A percentile compares a stretch with the other conserved stretches of the same genome.
Evolutionary conservation across 306 rosid species (phyloP).

Genomic region (Biancaea sappan): DNA sequence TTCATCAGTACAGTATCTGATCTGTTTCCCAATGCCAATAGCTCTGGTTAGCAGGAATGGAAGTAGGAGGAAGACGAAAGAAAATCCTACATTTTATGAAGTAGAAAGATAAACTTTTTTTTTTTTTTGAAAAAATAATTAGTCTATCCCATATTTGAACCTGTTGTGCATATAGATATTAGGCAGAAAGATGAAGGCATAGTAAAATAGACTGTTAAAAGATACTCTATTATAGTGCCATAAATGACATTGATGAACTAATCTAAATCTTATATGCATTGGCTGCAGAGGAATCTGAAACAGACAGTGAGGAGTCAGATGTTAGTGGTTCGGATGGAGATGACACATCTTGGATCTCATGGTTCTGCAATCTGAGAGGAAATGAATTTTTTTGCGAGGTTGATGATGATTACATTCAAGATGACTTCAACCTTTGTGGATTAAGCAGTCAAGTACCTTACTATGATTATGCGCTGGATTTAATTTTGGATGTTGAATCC

Average conservation of each 20-base stretch:
- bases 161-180: neutral
- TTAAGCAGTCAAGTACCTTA: conserved; percentile 99
- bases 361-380: conserved; percentile 99
- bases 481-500: conserved; percentile 95
- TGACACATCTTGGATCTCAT: conserved; percentile 97
- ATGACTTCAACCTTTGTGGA: conserved; percentile 92
- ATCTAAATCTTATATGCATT: conserved; percentile 27
- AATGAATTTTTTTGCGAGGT: conserved; percentile 97
- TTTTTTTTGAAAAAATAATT: neutral
- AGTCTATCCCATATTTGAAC: neutral
- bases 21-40: neutral
- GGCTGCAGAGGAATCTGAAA: conserved; percentile 91
- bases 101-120: neutral
- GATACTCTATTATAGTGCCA: neutral
- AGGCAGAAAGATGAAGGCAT: neutral
- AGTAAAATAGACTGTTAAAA: neutral
- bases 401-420: conserved; percentile 96
- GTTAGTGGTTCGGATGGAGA: conserved; percentile 98
- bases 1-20: too few relatives aligned
- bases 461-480: conserved; percentile 96
- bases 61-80: neutral
- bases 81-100: neutral
- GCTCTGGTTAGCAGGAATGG: neutral
- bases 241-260: conserved; percentile 12
- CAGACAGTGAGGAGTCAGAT: conserved; percentile 96